These are phyloP conservation scores for Penstemon newberryi DNA, from an alignment of 257 asterid species.

Conservation along the genomic window DNA sequence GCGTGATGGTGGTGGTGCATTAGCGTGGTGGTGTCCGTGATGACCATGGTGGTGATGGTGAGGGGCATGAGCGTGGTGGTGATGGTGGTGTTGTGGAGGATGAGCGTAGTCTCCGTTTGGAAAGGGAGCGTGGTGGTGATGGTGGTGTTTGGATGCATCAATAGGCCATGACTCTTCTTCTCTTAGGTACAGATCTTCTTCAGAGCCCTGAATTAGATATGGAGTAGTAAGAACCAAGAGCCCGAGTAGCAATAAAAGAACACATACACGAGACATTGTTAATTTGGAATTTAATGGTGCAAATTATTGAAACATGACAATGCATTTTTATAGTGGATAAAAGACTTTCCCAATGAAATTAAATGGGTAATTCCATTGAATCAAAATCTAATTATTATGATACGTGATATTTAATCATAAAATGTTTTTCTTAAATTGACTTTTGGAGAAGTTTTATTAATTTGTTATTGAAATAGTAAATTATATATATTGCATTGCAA, in stretches of 20 bases:
- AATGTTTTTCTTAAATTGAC: too few species aligned
- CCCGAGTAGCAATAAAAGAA: neutral
- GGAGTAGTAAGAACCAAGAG: constrained; percentile 11
- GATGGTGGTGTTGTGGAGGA: neutral
- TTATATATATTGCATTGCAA: too few species aligned
- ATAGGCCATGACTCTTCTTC: neutral
- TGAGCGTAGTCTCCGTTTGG: neutral
- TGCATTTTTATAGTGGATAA: too few species aligned
- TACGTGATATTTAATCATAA: too few species aligned
- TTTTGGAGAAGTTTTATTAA: too few species aligned
- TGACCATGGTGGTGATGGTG: neutral
- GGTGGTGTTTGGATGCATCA: neutral
- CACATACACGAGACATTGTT: neutral
- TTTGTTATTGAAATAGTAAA: too few species aligned
- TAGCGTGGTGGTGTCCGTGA: neutral
- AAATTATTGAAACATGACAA: too few species aligned
- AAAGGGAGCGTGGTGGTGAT: neutral
- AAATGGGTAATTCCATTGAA: too few species aligned
- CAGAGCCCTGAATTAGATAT: neutral
- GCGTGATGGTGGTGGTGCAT: neutral
- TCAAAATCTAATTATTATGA: too few species aligned
- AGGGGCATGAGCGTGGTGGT: neutral
- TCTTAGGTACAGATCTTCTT: too few species aligned
- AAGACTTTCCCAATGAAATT: too few species aligned
- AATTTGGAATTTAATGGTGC: neutral